These are phyloP conservation scores for Dactylella cylindrospora DNA, from an alignment of 2,329 filamentous ascomycete genomes.

Conservation along the genomic window DNA sequence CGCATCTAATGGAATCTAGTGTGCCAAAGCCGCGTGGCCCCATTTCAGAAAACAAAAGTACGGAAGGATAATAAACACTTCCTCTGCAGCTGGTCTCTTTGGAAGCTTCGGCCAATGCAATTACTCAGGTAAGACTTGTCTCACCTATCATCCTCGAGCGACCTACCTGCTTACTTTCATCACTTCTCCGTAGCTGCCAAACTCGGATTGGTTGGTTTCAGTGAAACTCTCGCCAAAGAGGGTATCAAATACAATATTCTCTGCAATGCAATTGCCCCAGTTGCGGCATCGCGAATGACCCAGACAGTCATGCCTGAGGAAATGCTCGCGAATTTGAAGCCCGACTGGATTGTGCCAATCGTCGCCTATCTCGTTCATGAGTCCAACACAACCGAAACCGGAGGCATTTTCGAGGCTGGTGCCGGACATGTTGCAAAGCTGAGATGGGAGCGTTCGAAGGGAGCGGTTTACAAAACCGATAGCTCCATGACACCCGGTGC, in stretches of 20 bases:
- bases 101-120: conserved; percentile 95
- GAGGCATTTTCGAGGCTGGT: conserved; percentile 88
- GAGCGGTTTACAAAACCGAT: conserved; percentile 86
- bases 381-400: conserved; percentile 78
- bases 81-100: conserved; percentile 92
- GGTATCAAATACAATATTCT: conserved; percentile 97
- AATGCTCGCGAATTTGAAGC: conserved; percentile 78
- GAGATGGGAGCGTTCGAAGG: conserved; percentile 89
- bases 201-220: conserved; percentile 92
- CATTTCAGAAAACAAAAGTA: conserved; percentile 99
- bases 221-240: conserved; percentile 96
- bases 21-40: conserved; percentile 89
- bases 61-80: conserved; percentile 92
- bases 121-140: conserved; percentile 68
- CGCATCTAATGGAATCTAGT: conserved; percentile 55
- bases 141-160: conserved; percentile 10
- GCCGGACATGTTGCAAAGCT: conserved; percentile 91
- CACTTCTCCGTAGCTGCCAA: conserved; percentile 68
- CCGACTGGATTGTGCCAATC: conserved; percentile 91
- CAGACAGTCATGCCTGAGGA: conserved; percentile 95
- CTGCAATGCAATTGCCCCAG: conserved; percentile 90
- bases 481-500: conserved; percentile 83
- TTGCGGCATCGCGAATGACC: conserved; percentile 94
- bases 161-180: conserved; percentile 4
- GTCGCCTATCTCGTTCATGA: conserved; percentile 86